Conservation (phyloP, 441 rosid species). For the Gossypium aridum region DNA sequence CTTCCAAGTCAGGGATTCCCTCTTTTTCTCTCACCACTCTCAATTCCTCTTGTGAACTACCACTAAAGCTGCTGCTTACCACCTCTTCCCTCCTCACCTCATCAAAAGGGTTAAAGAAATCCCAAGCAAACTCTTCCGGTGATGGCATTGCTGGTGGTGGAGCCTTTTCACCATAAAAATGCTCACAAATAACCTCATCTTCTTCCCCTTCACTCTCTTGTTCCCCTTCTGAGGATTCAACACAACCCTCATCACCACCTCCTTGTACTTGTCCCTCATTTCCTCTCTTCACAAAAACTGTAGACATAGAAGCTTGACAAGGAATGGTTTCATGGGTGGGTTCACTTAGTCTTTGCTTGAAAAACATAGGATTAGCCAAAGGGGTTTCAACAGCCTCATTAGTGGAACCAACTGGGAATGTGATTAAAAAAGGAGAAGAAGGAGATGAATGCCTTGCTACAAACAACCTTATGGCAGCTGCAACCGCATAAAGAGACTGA, state of each 20-base stretch:
- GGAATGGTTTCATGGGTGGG: constrained; percentile 19
- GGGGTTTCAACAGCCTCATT: constrained; percentile 12
- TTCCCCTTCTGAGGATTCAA: background rate
- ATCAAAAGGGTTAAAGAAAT: constrained; percentile 45
- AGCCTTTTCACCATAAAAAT: constrained; percentile 30
- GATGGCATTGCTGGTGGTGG: constrained; percentile 27
- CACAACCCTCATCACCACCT: constrained; percentile 1
- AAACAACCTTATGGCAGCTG: constrained; percentile 42
- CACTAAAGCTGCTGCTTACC: constrained; percentile 17
- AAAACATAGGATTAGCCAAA: constrained; percentile 20
- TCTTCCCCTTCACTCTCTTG: constrained; percentile 21
- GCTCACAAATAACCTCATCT: constrained; percentile 26
- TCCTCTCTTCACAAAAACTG: background rate
- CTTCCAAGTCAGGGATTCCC: constrained; percentile 50
- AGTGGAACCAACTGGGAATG: constrained; percentile 23
- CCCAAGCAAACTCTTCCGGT: constrained; percentile 37
- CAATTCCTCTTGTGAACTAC: constrained; percentile 29
- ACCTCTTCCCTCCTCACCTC: constrained; percentile 24
- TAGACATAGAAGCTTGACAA: constrained; percentile 11
- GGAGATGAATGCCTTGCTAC: constrained; percentile 39
- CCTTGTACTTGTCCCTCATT: background rate
- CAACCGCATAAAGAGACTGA: constrained; percentile 38
- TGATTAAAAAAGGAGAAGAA: constrained; percentile 34
- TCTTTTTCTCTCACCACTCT: constrained; percentile 39
- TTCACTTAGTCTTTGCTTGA: constrained; percentile 26